Percentiles rank a stretch among this genome's conserved stretches.
Evolutionary conservation across 148 eudicot species (phyloP).

Genomic region (Hydrangea macrophylla): DNA sequence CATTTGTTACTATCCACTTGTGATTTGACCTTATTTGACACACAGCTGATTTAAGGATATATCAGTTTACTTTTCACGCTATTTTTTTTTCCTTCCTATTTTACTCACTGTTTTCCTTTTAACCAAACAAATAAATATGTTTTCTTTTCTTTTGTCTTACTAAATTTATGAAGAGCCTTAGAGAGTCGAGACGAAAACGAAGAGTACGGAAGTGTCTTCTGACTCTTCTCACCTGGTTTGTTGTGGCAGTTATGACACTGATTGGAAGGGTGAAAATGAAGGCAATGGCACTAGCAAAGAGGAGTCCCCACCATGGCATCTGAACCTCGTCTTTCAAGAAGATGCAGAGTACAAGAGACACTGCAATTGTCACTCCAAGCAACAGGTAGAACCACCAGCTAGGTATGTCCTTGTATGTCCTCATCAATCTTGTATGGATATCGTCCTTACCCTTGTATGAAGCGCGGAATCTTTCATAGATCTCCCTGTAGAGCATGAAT

Average conservation of each 20-base stretch:
- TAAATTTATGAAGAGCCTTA: too few species aligned
- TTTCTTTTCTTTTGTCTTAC: too few species aligned
- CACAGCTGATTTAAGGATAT: too few species aligned
- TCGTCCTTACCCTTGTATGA: conserved; percentile 80
- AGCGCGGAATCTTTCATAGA: conserved; percentile 59
- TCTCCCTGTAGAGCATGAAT: conserved; percentile 55
- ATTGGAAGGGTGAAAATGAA: conserved; percentile 90
- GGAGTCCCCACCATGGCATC: conserved; percentile 98
- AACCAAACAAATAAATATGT: too few species aligned
- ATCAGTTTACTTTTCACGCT: too few species aligned
- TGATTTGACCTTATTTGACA: too few species aligned
- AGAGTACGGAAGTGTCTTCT: background rate
- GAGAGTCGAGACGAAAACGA: too few species aligned
- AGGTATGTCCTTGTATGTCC: conserved; percentile 85
- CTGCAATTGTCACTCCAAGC: conserved; percentile 51
- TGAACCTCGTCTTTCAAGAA: conserved; percentile 72
- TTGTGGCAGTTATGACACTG: conserved; percentile 96
- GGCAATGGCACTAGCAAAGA: conserved; percentile 79
- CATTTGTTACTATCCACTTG: too few species aligned
- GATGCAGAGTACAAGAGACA: conserved; percentile 67
- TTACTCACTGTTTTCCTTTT: too few species aligned
- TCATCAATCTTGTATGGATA: conserved; percentile 83
- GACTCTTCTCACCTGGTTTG: conserved; percentile 81
- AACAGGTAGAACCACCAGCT: conserved; percentile 83
- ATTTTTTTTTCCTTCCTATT: too few species aligned